Evolutionary conservation across 129 eudicot species (phyloP).

Genomic region (Flaveria sonorensis): DNA sequence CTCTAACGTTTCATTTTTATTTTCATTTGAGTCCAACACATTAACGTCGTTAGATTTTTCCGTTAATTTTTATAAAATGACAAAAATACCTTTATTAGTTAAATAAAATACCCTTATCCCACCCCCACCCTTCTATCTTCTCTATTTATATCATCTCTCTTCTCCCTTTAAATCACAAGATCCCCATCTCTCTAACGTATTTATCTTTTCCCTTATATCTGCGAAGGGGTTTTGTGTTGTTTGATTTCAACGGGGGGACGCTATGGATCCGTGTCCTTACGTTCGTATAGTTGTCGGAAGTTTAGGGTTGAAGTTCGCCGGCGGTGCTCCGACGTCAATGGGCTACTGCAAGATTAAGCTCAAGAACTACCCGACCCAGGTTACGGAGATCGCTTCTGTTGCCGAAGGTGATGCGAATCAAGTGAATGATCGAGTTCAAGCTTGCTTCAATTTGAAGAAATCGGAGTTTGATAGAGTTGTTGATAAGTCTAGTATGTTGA

Average conservation of each 20-base stretch:
- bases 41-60: no score
- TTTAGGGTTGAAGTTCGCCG: conserved; percentile 46
- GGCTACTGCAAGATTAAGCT: conserved; percentile 66
- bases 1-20: no score
- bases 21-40: no score
- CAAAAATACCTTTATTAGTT: no score
- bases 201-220: no score
- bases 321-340: conserved; percentile 22
- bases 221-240: no score
- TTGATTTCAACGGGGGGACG: conserved; percentile 19
- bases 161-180: no score
- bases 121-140: no score
- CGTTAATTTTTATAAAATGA: no score
- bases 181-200: no score
- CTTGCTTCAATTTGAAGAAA: conserved; percentile 56
- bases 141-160: no score
- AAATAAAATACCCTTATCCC: no score
- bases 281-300: conserved; percentile 55
- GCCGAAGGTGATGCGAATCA: conserved; percentile 40
- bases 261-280: conserved; percentile 90
- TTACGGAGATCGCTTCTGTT: conserved; percentile 38
- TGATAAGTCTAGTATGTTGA: conserved; percentile 47
- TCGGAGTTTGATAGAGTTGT: conserved; percentile 55
- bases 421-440: conserved; percentile 48
- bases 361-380: conserved; percentile 55